Percentiles rank a stretch among this genome's conserved stretches.
Evolutionary conservation across 768 basidiomycete species (phyloP).

Genomic region (Agrocybe praecox): DNA sequence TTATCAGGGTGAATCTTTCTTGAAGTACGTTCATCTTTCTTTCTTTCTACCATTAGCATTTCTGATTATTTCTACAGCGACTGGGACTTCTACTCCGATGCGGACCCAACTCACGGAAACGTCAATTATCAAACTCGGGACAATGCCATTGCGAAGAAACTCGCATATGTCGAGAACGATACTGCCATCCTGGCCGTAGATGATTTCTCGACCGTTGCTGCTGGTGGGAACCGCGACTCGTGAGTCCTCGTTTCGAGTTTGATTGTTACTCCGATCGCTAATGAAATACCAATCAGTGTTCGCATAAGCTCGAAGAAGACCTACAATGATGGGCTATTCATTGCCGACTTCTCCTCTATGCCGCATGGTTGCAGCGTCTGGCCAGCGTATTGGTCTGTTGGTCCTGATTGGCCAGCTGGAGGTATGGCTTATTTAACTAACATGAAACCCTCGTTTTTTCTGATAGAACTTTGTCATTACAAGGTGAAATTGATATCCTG

Average conservation of each 20-base stretch:
- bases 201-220: conserved; percentile 44
- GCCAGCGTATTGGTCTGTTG: conserved; percentile 57
- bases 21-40: conserved; percentile 45
- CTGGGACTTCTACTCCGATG: conserved; percentile 65
- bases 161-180: conserved; percentile 63
- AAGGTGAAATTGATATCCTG: conserved; percentile 74
- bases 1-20: conserved; percentile 55
- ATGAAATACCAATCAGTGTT: conserved; percentile 48
- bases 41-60: neutral
- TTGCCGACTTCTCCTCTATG: conserved; percentile 72
- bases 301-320: conserved; percentile 67
- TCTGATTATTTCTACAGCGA: conserved; percentile 36
- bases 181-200: conserved; percentile 68
- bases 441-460: neutral
- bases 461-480: neutral
- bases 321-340: conserved; percentile 71
- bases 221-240: conserved; percentile 59
- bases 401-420: conserved; percentile 50
- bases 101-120: conserved; percentile 72
- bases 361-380: conserved; percentile 72
- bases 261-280: conserved; percentile 9
- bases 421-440: conserved; percentile 32
- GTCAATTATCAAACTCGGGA: conserved; percentile 59
- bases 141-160: conserved; percentile 50
- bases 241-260: conserved; percentile 25